Evolutionary conservation across 1,284 basidiomycete species (phyloP), one percentile per base, ranked within the genome.

Genomic region (Phellinidium pouzarii): DNA sequence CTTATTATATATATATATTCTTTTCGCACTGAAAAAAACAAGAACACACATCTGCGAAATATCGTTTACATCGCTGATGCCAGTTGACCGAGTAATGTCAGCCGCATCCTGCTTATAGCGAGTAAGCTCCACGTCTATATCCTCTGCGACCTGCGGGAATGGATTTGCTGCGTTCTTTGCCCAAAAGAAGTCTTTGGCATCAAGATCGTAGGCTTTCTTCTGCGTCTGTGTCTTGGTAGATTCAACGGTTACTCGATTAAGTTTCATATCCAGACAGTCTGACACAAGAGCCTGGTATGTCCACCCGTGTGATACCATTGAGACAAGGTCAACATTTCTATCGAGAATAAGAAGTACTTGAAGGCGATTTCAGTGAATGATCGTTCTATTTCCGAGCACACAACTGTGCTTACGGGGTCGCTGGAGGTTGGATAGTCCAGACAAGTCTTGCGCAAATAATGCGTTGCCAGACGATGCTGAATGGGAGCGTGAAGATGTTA

Each of bases 151-250:
- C 62, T 97, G 92, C 27, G 96, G 96, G 76, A 99, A 99, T 0
- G 96, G 96, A 59, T 91, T 92, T 4, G 89, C 84, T 1, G 94
- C 92, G 64, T 99, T 97, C 69, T 92, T 93, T 7, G 86, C 87
- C 96, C 96, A 99, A 75, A 99, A 99, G 68, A 96, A 99, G 69
- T 99, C 96, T 63, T 97, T 97, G 11, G 91, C 85, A 68, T 99
- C 95, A 37, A 99, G 83, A 68, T 99, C 96, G 64, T 98, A 98
- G 0, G 89, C 85, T 59, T 87, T 87, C 66, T 94, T 95, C 65
- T 84, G 80, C 17, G 86, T 76, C 56, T 70, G 74, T 36, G 67
- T 70, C 63, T 58, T 65, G 58, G 14, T 65, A 60, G 25, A 65
- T 61, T 75, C 74, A 20, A 99, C 85, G 0, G 91, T 85, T 14